phyloP scores from a whole-genome alignment of 2,329 filamentous ascomycete genomes.

The Bretziella fagacearum region DNA sequence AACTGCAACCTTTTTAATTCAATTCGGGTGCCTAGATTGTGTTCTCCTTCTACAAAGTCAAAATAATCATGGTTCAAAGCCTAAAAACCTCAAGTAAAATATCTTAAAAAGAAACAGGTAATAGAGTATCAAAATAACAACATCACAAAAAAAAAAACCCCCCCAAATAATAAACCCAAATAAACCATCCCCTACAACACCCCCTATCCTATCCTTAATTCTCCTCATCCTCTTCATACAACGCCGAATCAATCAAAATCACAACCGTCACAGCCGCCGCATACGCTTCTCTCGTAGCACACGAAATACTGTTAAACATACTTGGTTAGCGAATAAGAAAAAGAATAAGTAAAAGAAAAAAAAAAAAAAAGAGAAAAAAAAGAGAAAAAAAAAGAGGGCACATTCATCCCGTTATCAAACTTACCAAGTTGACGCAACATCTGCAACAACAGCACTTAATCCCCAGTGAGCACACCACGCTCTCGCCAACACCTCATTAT shows the following conservation, averaged over 20 bases:
- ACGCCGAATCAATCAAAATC: slow-evolving; percentile 42
- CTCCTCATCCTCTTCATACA: slow-evolving; percentile 13
- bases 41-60: no score
- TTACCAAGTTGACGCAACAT: slow-evolving; percentile 50
- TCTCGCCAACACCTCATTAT: slow-evolving; percentile 60
- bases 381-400: no score
- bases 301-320: slow-evolving; percentile 40
- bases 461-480: slow-evolving; percentile 68
- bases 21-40: no score
- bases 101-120: slow-evolving; percentile 2
- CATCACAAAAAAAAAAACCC: background rate
- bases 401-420: slow-evolving; percentile 18
- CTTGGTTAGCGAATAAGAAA: background rate
- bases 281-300: slow-evolving; percentile 58
- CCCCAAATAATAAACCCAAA: background rate
- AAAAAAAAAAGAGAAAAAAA: background rate
- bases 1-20: no score
- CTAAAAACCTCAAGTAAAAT: background rate
- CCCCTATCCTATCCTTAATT: background rate
- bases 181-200: background rate
- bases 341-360: background rate
- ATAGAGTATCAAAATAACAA: background rate
- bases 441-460: slow-evolving; percentile 51
- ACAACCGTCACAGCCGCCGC: slow-evolving; percentile 57
- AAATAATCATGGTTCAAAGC: background rate